These are phyloP conservation scores for Priceomyces haplophilus DNA, from an alignment of 805 yeast species.

Conservation along the genomic window DNA sequence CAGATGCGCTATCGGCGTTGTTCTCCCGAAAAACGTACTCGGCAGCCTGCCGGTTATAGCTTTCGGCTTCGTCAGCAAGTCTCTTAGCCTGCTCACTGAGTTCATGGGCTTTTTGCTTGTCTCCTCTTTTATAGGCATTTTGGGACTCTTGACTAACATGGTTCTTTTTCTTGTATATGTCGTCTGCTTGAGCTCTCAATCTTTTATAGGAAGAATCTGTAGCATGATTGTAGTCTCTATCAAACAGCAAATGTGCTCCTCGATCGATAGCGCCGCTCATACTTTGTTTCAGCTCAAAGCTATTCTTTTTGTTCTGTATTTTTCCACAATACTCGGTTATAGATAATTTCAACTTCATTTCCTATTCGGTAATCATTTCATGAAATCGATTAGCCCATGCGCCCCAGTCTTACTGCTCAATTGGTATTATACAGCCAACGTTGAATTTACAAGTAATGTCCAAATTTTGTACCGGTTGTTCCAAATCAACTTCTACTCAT, in stretches of 20 bases:
- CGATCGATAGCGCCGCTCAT: conserved; percentile 17
- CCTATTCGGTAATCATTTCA: not conserved
- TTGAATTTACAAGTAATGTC: too few relatives aligned
- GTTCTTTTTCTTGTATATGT: conserved; percentile 55
- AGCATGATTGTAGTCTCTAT: conserved; percentile 68
- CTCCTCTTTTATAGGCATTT: conserved; percentile 71
- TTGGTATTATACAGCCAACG: too few relatives aligned
- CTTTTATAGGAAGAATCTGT: conserved; percentile 61
- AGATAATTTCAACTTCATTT: not conserved
- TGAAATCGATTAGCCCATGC: too few relatives aligned
- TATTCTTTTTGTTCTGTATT: not conserved
- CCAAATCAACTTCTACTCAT: not conserved
- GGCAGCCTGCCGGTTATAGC: conserved; percentile 77
- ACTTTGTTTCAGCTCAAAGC: not conserved
- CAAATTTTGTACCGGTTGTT: not conserved
- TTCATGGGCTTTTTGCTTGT: conserved; percentile 67
- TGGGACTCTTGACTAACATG: conserved; percentile 67
- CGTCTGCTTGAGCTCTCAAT: conserved; percentile 65
- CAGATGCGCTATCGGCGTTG: conserved; percentile 77
- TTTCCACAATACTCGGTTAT: not conserved
- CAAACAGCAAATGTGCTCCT: conserved; percentile 24
- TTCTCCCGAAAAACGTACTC: conserved; percentile 84
- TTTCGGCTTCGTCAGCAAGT: conserved; percentile 59
- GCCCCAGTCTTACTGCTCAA: too few relatives aligned
- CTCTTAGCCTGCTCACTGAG: conserved; percentile 67